Percentiles rank a stretch among this genome's conserved stretches.
These are phyloP conservation scores for Fusarium verticillioides DNA, from an alignment of 2,329 filamentous ascomycete species.

Conservation along the genomic window DNA sequence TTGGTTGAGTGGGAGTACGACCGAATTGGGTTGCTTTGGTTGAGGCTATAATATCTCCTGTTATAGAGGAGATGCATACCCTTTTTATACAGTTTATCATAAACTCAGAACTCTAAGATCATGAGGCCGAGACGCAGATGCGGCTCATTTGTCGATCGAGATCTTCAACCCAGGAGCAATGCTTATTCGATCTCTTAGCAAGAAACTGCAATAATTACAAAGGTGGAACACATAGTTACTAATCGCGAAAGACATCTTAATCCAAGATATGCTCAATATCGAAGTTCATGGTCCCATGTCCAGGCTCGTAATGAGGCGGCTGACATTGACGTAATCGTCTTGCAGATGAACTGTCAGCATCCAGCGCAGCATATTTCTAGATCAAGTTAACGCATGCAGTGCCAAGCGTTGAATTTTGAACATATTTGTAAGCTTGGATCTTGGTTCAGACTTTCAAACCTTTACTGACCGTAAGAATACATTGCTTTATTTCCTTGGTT, in stretches of 20 bases:
- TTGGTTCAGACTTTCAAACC: no score
- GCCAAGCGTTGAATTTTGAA: background rate
- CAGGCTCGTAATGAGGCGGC: background rate
- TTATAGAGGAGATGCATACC: rapidly evolving
- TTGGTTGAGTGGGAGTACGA: background rate
- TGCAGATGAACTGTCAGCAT: background rate
- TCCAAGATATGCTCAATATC: no score
- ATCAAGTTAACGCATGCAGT: background rate
- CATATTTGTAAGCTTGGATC: rapidly evolving
- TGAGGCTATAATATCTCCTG: no score
- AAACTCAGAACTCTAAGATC: no score
- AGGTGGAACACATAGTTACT: rapidly evolving
- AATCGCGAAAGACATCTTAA: background rate
- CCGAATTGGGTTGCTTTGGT: background rate
- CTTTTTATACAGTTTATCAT: background rate
- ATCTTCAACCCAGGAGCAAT: no score
- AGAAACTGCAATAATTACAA: background rate
- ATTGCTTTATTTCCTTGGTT: no score
- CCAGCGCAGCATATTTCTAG: background rate
- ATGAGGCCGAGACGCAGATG: background rate
- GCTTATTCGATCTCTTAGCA: background rate
- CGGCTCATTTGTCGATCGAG: background rate
- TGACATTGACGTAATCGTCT: background rate
- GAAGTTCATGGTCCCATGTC: no score
- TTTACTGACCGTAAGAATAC: background rate